Evolutionary conservation across 345 rosid species (phyloP), one percentile per base, ranked within the genome.

Genomic region (Citrus trifoliata): DNA sequence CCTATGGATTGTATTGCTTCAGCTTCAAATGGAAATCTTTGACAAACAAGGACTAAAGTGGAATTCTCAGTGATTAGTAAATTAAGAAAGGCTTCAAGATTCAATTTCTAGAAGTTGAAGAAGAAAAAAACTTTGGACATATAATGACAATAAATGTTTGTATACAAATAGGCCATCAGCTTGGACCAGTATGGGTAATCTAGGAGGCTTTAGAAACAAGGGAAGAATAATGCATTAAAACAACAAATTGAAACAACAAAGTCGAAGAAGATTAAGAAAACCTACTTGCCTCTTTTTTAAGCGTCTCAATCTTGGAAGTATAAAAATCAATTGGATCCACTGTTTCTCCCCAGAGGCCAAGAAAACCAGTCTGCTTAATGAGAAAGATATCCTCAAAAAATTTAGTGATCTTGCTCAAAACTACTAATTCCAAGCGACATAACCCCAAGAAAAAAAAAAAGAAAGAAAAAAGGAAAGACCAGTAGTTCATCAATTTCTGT

Each of bases 291-390:
- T 89, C 86, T 86, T 82, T 83, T 2, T 87, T 88, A 48, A 92
- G 74, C 66, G 76, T 88, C 73, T 89, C 96, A 60, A 92, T 79
- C 85, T 90, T 90, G 28, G 90, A 89, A 33, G 81, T 76, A 79
- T 89, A 91, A 61, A 82, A 80, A 59, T 93, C 97, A 69, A 93
- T 86, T 61, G 98, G 97, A 80, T 95, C 99, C 79, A 90, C 88
- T 42, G 82, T 84, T 37, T 82, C 76, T 18, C 99, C 99, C 60
- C 87, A 90, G 58, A 91, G 86, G 75, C 98, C 93, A 76, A 90
- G 91, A 84, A 90, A 84, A 66, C 97, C 96, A 16, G 89, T 82
- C 98, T 93, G 89, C 72, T 53, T 68, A 78, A 70, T 65, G 28
- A 66, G 81, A 80, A 76, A 73, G 12, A 81, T 72, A 16, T 25